Evolutionary conservation across 164 flowering plant genomes (phyloP).

Genomic region (Nymphaea thermarum): DNA sequence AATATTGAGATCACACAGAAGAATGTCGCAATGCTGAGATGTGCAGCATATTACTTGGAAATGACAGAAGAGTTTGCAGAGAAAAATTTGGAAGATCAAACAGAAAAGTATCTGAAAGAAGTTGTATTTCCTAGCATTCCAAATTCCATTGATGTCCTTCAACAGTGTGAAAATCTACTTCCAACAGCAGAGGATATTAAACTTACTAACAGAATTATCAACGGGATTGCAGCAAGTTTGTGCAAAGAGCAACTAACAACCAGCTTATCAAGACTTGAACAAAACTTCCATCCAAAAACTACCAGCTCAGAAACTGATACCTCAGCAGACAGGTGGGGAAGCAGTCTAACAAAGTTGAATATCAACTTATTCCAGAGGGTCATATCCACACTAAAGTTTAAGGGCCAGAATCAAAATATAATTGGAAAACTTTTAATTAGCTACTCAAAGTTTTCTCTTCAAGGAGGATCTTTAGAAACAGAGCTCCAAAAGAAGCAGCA

Average conservation of each 20-base stretch:
- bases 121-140: slow-evolving; percentile 54
- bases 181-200: slow-evolving; percentile 75
- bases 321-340: slow-evolving; percentile 91
- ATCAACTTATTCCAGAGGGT: slow-evolving; percentile 89
- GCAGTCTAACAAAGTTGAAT: slow-evolving; percentile 43
- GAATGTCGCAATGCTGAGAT: slow-evolving; percentile 67
- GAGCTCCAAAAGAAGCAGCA: slow-evolving; percentile 44
- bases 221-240: slow-evolving; percentile 64
- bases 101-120: slow-evolving; percentile 61
- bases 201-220: slow-evolving; percentile 46
- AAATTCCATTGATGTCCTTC: slow-evolving; percentile 72
- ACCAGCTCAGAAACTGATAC: slow-evolving; percentile 37
- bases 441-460: slow-evolving; percentile 72
- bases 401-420: slow-evolving; percentile 76
- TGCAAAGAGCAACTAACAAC: slow-evolving; percentile 91
- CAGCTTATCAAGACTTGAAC: slow-evolving; percentile 70
- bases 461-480: slow-evolving; percentile 9
- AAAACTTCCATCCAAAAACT: slow-evolving; percentile 39
- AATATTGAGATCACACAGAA: slow-evolving; percentile 54
- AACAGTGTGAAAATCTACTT: slow-evolving; percentile 52
- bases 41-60: slow-evolving; percentile 64
- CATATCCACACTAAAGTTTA: slow-evolving; percentile 58
- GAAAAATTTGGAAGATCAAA: slow-evolving; percentile 51
- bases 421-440: slow-evolving; percentile 65
- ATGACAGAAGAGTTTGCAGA: slow-evolving; percentile 89